Base-by-base conservation (phyloP, 1,284 basidiomycete genomes). In the Heterobasidion occidentale region DNA sequence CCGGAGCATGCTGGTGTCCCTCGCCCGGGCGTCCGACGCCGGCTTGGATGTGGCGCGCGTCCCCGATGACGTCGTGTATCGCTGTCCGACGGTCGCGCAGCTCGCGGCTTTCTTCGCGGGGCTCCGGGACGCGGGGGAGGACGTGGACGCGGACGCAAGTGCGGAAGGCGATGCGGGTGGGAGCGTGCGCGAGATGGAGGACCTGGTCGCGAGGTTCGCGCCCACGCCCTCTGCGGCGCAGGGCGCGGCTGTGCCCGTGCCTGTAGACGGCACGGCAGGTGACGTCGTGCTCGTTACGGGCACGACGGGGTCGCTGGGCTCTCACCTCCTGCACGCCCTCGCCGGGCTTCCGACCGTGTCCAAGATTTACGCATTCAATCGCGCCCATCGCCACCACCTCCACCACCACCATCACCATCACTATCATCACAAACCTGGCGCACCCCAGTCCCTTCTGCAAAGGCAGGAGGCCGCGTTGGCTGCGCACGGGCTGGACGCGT, bases 331-430 rank as follows among this genome's bases (percentile, higher is more conserved):
- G 50, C 17, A 17, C 2, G 19, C 14, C 14, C 50, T 51, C 34
- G 34, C 34, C 8, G 36, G 15, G 6, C 19, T 19, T 35, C 15
- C 19, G 5, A 35, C 27, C 34, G 35, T 51, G 9, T 47, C 14
- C 14, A 58, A 58, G 2, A 62, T 73, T 3, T 73, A 70, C 58
- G 70, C 70, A 9, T 55, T 74, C 33, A 71, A 72, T 59, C 63
- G 74, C n/a, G 38, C 38, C 12, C 38, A 11, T 12, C 38, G 38
- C 38, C 12, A 42, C 27, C n/a, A 6, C 5, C 38, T 2, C 38
- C 38, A 15, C 38, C 38, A 3, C n/a, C 38, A 3, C 38, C 38
- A n/a, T 7, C 38, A n/a, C 27, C 27, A 27, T 3, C 27, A 27
- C 3, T 3, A 27, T 5, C 27, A 27, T 27, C 27, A 27, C 27